Evolutionary conservation across 139 green algal genomes (phyloP).

Genomic region (Tetraselmis striata): DNA sequence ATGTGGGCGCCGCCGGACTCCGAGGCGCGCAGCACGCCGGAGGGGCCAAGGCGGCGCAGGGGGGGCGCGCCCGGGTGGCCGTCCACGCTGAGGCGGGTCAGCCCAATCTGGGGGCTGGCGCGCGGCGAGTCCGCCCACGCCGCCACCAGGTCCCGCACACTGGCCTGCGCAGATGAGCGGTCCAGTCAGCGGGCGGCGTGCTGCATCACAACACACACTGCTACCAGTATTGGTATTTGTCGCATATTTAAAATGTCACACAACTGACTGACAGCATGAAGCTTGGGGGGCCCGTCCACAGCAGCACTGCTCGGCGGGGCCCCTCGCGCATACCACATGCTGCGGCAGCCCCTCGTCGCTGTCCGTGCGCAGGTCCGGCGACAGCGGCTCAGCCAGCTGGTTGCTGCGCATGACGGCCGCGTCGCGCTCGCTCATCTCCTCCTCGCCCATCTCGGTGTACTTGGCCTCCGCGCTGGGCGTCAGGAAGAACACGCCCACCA

Average conservation of each 20-base stretch:
- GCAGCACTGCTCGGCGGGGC: too few relatives aligned
- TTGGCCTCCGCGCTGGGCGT: constrained; percentile 23
- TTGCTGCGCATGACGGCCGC: background rate
- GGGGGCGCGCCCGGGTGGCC: background rate
- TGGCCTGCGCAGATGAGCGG: background rate
- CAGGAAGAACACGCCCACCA: constrained; percentile 52
- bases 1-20: background rate
- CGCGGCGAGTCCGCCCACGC: background rate
- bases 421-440: background rate
- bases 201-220: too few relatives aligned
- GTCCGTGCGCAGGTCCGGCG: background rate
- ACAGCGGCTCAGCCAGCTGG: background rate
- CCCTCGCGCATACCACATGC: background rate
- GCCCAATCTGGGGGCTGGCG: background rate
- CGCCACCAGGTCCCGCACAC: background rate
- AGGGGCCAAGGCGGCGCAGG: too few relatives aligned
- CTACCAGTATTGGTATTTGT: too few relatives aligned
- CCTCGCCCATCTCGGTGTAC: background rate
- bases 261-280: too few relatives aligned
- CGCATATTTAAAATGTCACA: too few relatives aligned
- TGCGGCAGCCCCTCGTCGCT: background rate
- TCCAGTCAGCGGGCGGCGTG: too few relatives aligned
- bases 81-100: background rate
- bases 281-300: too few relatives aligned
- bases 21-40: background rate